Percentiles rank a stretch among this genome's conserved stretches.
Evolutionary conservation across 768 basidiomycete genomes (phyloP).

Genomic region (Lactifluus volemus): DNA sequence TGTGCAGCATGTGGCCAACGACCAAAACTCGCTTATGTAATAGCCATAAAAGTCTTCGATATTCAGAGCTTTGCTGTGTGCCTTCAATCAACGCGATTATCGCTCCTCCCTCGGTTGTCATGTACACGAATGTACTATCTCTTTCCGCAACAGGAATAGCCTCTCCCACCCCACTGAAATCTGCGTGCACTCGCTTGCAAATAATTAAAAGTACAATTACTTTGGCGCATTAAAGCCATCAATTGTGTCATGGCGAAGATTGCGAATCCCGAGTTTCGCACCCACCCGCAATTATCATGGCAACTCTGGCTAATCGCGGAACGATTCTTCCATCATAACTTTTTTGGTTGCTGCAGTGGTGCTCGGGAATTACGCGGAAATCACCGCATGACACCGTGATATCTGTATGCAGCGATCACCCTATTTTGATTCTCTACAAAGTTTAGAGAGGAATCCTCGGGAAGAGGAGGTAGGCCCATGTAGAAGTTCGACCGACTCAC

Average conservation of each 20-base stretch:
- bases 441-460: conserved; percentile 1
- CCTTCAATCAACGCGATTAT: not conserved
- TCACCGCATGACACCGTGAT: not conserved
- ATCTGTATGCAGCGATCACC: not conserved
- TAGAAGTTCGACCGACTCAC: not conserved
- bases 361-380: not conserved
- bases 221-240: not conserved
- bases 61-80: not conserved
- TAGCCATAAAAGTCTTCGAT: not conserved
- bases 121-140: not conserved
- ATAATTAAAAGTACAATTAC: not conserved
- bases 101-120: not conserved
- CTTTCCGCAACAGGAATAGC: not conserved
- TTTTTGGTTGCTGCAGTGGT: not conserved
- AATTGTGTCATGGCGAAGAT: not conserved
- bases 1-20: not conserved
- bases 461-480: not conserved
- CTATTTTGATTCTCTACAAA: not conserved
- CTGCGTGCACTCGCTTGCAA: not conserved
- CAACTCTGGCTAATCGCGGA: not conserved
- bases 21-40: conserved; percentile 13
- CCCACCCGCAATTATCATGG: not conserved
- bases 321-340: not conserved
- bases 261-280: not conserved
- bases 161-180: not conserved